phyloP scores from a whole-genome alignment of 1,284 basidiomycete species.

The Cryptococcus maquisensis region DNA sequence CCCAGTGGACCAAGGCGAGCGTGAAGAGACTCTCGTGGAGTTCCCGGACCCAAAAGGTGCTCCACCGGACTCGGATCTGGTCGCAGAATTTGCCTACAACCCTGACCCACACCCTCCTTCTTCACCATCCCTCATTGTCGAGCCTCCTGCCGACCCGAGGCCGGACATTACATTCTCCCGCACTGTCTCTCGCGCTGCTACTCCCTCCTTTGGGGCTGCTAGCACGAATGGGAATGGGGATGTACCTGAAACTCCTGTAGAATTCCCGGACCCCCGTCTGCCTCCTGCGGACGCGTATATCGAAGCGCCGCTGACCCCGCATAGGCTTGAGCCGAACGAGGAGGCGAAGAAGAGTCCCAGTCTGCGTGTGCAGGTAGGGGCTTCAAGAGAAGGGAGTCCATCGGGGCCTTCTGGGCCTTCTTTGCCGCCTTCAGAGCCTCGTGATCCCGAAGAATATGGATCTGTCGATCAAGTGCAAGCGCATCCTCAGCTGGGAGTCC shows the following conservation, averaged over 20 bases:
- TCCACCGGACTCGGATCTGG: neutral
- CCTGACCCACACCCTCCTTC: neutral
- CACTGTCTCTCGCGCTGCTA: slow-evolving; percentile 3
- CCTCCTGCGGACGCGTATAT: slow-evolving; percentile 14
- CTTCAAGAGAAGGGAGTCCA: neutral
- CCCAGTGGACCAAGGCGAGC: neutral
- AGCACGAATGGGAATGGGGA: neutral
- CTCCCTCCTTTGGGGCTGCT: neutral
- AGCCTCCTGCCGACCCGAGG: slow-evolving; percentile 5
- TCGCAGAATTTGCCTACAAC: slow-evolving; percentile 2
- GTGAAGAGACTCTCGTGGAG: neutral
- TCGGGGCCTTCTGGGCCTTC: too few relatives aligned
- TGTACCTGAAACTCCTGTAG: slow-evolving; percentile 11
- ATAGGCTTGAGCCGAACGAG: slow-evolving; percentile 3
- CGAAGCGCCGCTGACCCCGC: slow-evolving; percentile 10
- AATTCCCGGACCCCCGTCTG: slow-evolving; percentile 14
- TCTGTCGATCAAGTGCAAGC: too few relatives aligned
- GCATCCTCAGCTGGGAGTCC: too few relatives aligned
- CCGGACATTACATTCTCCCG: slow-evolving; percentile 4
- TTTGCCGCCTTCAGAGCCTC: too few relatives aligned
- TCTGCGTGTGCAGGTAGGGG: neutral
- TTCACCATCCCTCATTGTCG: slow-evolving; percentile 17
- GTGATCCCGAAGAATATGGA: too few relatives aligned
- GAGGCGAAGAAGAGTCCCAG: neutral
- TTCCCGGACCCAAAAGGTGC: slow-evolving; percentile 9